These are phyloP conservation scores for Zelonia costaricensis DNA, from an alignment of 208 protist genomes.

Conservation along the genomic window DNA sequence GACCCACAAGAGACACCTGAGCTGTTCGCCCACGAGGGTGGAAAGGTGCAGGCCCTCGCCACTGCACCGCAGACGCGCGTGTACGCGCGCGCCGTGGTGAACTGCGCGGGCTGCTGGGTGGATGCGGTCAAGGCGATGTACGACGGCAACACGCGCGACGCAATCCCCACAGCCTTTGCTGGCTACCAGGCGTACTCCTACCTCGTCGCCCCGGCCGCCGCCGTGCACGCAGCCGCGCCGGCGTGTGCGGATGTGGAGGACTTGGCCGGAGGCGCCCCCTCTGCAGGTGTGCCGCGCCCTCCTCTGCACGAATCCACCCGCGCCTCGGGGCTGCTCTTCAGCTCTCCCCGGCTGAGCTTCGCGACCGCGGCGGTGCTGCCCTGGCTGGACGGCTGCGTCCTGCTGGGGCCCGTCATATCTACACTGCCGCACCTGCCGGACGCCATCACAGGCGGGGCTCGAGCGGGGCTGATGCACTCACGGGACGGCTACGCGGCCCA, in stretches of 20 bases:
- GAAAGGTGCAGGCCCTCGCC: neutral
- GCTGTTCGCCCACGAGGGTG: no score
- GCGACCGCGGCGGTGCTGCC: slow-evolving; percentile 64
- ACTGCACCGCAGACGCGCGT: slow-evolving; percentile 9
- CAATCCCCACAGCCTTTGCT: slow-evolving; percentile 34
- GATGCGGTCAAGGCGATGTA: slow-evolving; percentile 57
- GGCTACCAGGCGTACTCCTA: slow-evolving; percentile 53
- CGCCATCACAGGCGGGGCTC: neutral
- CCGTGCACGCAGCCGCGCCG: slow-evolving; percentile 16
- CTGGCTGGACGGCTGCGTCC: slow-evolving; percentile 71
- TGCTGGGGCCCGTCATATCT: slow-evolving; percentile 70
- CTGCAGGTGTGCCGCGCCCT: neutral
- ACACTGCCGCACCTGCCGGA: slow-evolving; percentile 16
- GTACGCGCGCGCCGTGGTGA: slow-evolving; percentile 61
- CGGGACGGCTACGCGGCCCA: slow-evolving; percentile 36
- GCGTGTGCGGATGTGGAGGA: neutral
- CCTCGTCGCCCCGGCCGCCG: slow-evolving; percentile 49
- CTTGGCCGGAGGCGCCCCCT: neutral
- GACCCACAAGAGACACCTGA: no score
- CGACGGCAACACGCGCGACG: slow-evolving; percentile 33
- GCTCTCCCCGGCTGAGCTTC: slow-evolving; percentile 69
- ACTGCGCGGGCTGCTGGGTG: slow-evolving; percentile 67
- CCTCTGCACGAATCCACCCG: slow-evolving; percentile 1
- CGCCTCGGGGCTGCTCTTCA: slow-evolving; percentile 37
- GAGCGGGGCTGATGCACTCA: slow-evolving; percentile 4